phyloP scores from a whole-genome alignment of 1,284 basidiomycete genomes.

The Cryptococcus depauperatus region DNA sequence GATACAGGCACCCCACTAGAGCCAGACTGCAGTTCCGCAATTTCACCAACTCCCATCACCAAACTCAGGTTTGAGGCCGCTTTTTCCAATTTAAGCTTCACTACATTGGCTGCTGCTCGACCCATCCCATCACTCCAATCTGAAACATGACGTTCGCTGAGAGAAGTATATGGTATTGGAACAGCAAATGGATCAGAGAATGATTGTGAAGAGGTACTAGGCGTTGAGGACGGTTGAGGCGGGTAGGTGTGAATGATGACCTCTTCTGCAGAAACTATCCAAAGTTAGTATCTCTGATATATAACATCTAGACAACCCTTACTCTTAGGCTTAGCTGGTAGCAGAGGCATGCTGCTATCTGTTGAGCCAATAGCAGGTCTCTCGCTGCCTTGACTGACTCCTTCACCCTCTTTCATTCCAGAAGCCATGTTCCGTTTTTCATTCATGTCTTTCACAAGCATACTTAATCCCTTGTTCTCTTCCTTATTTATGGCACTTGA shows the following conservation, averaged over 20 bases:
- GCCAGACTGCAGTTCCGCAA: neutral
- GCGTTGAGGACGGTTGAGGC: constrained; percentile 5
- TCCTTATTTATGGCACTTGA: too few relatives aligned
- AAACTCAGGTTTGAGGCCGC: neutral
- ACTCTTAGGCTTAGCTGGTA: neutral
- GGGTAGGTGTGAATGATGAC: constrained; percentile 18
- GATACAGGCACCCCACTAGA: neutral
- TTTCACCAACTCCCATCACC: neutral
- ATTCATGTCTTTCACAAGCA: constrained; percentile 1
- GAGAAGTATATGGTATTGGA: neutral
- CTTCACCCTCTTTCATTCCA: neutral
- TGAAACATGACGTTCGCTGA: constrained; percentile 7
- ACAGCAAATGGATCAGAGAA: constrained; percentile 16
- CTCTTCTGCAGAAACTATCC: constrained; percentile 14
- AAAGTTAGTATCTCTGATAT: neutral
- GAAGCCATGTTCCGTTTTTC: neutral
- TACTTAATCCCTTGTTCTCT: constrained; percentile 6
- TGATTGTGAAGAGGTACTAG: constrained; percentile 6
- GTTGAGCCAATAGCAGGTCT: constrained; percentile 21
- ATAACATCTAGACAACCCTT: neutral
- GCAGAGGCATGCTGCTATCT: constrained; percentile 18
- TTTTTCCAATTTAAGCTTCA: neutral
- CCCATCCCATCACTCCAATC: constrained; percentile 12
- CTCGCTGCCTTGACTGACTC: neutral
- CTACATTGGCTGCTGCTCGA: neutral